These are phyloP conservation scores for Emericellopsis cladophorae DNA, from an alignment of 2,329 filamentous ascomycete genomes.

Conservation along the genomic window DNA sequence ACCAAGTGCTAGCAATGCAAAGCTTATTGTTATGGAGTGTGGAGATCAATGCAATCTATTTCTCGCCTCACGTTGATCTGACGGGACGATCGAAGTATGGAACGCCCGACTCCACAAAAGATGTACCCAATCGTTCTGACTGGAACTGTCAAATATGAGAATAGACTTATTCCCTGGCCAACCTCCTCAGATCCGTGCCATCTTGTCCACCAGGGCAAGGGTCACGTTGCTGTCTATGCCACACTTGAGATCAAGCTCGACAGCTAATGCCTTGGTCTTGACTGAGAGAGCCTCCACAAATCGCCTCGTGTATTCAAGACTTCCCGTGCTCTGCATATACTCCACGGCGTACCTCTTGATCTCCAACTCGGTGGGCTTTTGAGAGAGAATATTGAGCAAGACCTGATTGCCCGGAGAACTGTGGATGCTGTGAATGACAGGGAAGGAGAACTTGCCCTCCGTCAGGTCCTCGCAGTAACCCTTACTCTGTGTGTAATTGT, in stretches of 20 bases:
- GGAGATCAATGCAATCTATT: too few relatives aligned
- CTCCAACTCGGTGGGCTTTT: conserved; percentile 67
- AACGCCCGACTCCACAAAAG: too few relatives aligned
- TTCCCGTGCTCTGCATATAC: conserved; percentile 76
- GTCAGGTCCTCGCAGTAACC: conserved; percentile 83
- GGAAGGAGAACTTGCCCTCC: conserved; percentile 87
- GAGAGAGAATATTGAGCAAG: conserved; percentile 73
- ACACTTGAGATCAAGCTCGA: background rate
- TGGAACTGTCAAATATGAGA: background rate
- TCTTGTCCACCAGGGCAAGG: conserved; percentile 1
- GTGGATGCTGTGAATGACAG: conserved; percentile 78
- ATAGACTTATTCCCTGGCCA: background rate
- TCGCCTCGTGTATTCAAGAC: conserved; percentile 64
- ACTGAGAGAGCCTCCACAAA: conserved; percentile 47
- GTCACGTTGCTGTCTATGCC: background rate
- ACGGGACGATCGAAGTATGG: too few relatives aligned
- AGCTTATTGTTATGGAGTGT: too few relatives aligned
- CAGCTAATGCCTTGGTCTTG: background rate
- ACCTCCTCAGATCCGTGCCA: background rate
- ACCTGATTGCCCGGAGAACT: conserved; percentile 55
- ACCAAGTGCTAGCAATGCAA: too few relatives aligned
- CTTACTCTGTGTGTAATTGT: conserved; percentile 66
- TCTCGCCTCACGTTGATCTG: too few relatives aligned
- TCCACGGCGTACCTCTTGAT: conserved; percentile 75
- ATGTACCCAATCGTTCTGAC: too few relatives aligned